These are phyloP conservation scores for Scortechinia acanthostroma DNA, from an alignment of 2,329 filamentous ascomycete genomes.

Conservation along the genomic window DNA sequence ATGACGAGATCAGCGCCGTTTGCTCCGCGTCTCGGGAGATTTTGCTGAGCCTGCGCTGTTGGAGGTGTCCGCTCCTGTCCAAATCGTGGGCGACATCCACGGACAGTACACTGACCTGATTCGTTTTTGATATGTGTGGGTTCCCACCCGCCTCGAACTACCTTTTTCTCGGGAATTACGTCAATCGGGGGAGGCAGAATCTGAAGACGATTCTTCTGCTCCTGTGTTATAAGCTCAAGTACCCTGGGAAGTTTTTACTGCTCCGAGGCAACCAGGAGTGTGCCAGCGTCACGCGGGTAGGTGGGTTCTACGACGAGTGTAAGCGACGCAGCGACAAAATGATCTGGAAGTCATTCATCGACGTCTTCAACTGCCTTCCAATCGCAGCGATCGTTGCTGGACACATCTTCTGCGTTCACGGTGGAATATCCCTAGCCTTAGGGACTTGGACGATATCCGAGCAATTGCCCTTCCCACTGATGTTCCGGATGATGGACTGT, in stretches of 20 bases:
- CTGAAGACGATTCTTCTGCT: constrained; percentile 88
- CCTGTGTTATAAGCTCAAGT: constrained; percentile 94
- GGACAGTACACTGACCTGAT: constrained; percentile 95
- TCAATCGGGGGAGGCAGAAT: constrained; percentile 92
- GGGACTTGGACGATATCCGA: constrained; percentile 97
- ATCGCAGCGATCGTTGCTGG: constrained; percentile 94
- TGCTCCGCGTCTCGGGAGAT: constrained; percentile 83
- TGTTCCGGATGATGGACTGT: constrained; percentile 88
- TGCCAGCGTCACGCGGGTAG: constrained; percentile 89
- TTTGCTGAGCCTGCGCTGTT: constrained; percentile 83
- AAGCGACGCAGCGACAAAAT: constrained; percentile 94
- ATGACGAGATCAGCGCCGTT: constrained; percentile 91
- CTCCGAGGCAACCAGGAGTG: constrained; percentile 93
- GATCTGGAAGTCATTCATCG: constrained; percentile 95
- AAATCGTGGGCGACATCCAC: constrained; percentile 95
- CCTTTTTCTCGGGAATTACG: constrained; percentile 90
- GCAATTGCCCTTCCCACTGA: constrained; percentile 93
- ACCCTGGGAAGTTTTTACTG: constrained; percentile 94
- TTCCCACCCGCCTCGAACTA: constrained; percentile 90
- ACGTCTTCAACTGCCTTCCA: constrained; percentile 90
- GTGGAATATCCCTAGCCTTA: constrained; percentile 86
- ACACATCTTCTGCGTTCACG: constrained; percentile 97
- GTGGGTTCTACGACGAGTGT: constrained; percentile 97
- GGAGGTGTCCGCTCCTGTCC: constrained; percentile 88
- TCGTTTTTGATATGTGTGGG: constrained; percentile 97